Evolutionary conservation across 352 stramenopile species (phyloP).

Genomic region (Globisporangium okanoganense): DNA sequence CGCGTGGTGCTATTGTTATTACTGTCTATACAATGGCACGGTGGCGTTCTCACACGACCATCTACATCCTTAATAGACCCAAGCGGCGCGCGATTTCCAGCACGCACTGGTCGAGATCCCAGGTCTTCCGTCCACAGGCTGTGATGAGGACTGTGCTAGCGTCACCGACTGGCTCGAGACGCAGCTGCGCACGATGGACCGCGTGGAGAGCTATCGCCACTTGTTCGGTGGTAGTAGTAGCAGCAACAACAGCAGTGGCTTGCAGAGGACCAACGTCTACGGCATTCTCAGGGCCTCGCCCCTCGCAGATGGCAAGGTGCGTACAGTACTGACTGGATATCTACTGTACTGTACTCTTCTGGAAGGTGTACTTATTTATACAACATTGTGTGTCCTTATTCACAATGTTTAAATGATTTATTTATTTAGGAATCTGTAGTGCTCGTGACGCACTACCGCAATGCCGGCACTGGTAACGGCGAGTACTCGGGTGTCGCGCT

Average conservation of each 20-base stretch:
- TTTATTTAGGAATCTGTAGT: constrained; percentile 54
- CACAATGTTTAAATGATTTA: background rate
- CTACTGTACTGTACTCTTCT: too few species aligned
- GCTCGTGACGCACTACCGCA: constrained; percentile 71
- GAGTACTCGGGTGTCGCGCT: constrained; percentile 54
- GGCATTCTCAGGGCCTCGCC: constrained; percentile 74
- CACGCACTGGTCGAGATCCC: constrained; percentile 32
- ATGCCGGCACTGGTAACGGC: constrained; percentile 33
- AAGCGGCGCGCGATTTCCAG: constrained; percentile 24
- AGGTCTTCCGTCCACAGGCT: constrained; percentile 28
- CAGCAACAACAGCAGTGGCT: background rate
- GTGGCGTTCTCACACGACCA: background rate
- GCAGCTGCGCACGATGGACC: constrained; percentile 44
- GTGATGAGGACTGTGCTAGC: constrained; percentile 36
- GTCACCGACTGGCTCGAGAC: constrained; percentile 61
- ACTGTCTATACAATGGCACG: background rate
- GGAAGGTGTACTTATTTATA: background rate
- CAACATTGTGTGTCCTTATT: background rate
- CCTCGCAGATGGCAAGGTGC: constrained; percentile 67
- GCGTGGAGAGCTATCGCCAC: constrained; percentile 60
- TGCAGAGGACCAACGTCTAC: constrained; percentile 60
- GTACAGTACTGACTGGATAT: too few species aligned
- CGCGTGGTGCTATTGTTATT: too few species aligned
- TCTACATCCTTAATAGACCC: constrained; percentile 4
- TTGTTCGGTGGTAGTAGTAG: constrained; percentile 21